Base-by-base conservation (phyloP, 2,329 filamentous ascomycete species). In the Teratosphaeria viscida region DNA sequence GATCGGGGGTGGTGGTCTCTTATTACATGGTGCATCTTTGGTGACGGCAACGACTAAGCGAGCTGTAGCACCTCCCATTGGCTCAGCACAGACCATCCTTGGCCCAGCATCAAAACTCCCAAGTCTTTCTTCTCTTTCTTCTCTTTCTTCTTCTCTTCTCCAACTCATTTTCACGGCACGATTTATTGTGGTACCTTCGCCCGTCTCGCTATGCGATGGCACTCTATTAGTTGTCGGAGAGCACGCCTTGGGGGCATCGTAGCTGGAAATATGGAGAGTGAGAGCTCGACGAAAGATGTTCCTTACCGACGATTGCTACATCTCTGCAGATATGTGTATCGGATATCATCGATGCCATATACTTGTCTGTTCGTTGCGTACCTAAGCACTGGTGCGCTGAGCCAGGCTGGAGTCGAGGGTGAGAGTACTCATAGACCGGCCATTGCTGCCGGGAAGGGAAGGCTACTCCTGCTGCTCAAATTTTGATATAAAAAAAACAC, bases 191-290 rank as follows among this genome's bases (percentile, higher is more conserved):
- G 82, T 82, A 79, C 62, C 52, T 60, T 63, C 61, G 60, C 59
- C 12, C 37, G 47, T 47, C 47, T 54, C 60, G 66, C 71, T 65
- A 78, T 81, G 77, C 76, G 73, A 76, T 72, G 75, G 72, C 81
- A 81, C 82, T 83, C 83, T 86, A 78, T 79, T 81, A 81, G 76
- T 79, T 82, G 78, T 77, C 80, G 82, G 71, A 86, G 82, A 85
- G 72, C 75, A 81, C 75, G 74, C 73, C 72, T 23, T 73, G 67
- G 66, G 73, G 71, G 82, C 81, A 75, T 78, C 81, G 81, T 82
- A 85, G 82, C 82, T 86, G 83, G 83, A 85, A 81, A 81, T 75
- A 75, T 79, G 76, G 79, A 85, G 78, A 79, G 75, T 43, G 73
- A 68, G 77, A 62, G 54, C 61, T 61, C 65, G 66, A 82, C 84